Percentiles rank a stretch among this genome's conserved stretches.
Conservation (phyloP, 768 basidiomycete species). For the Trametes cinnabarina region DNA sequence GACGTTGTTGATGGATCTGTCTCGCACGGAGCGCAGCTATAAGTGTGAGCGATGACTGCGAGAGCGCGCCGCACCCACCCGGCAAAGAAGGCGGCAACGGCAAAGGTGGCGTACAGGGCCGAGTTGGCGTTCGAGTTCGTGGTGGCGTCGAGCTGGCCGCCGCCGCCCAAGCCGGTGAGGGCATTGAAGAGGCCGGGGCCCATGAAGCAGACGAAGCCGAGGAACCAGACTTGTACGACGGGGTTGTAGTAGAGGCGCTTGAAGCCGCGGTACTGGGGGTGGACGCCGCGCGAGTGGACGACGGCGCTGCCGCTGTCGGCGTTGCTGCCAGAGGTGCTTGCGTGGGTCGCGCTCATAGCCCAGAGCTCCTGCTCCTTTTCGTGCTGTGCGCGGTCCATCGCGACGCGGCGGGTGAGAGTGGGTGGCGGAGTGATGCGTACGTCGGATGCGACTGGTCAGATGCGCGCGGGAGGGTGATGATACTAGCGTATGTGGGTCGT, state of each 20-base stretch:
- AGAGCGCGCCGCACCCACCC: slow-evolving; percentile 46
- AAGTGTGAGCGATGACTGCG: too few species aligned
- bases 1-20: slow-evolving; percentile 74
- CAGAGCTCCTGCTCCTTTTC: slow-evolving; percentile 1
- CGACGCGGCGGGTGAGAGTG: too few species aligned
- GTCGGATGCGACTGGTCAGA: background rate
- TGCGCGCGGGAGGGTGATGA: background rate
- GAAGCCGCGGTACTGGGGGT: slow-evolving; percentile 49
- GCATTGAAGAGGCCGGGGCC: slow-evolving; percentile 74
- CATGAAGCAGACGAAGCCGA: slow-evolving; percentile 67
- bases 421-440: too few species aligned
- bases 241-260: slow-evolving; percentile 60
- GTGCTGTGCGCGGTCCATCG: slow-evolving; percentile 1
- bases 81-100: slow-evolving; percentile 61
- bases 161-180: slow-evolving; percentile 75
- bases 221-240: slow-evolving; percentile 54
- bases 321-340: background rate
- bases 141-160: slow-evolving; percentile 65
- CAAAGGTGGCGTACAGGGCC: slow-evolving; percentile 65
- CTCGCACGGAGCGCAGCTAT: background rate
- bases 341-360: slow-evolving; percentile 1
- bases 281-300: slow-evolving; percentile 29
- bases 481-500: background rate
- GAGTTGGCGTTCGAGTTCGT: slow-evolving; percentile 70
- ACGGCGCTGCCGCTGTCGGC: slow-evolving; percentile 10